These are phyloP conservation scores for Diaporthe sp. DNA, from an alignment of 2,329 filamentous ascomycete species.

Conservation along the genomic window DNA sequence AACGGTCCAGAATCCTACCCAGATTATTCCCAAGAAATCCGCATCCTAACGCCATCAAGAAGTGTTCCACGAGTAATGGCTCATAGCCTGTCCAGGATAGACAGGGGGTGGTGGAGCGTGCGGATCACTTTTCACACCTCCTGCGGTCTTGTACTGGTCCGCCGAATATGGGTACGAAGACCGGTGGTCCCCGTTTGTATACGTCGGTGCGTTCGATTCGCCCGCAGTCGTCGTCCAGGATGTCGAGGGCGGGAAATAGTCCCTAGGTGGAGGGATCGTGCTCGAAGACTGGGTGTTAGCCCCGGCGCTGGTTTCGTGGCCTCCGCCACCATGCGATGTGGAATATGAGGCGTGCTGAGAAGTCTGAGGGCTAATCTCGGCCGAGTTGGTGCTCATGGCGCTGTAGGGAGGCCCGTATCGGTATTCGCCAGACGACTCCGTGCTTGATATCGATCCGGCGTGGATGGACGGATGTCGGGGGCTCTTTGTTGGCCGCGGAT, in stretches of 20 bases:
- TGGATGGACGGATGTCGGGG: slow-evolving; percentile 70
- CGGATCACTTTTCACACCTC: slow-evolving; percentile 52
- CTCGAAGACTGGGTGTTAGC: slow-evolving; percentile 42
- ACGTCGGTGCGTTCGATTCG: slow-evolving; percentile 60
- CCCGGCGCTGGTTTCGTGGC: slow-evolving; percentile 35
- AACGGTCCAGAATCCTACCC: not conserved
- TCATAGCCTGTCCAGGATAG: slow-evolving; percentile 60
- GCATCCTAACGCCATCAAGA: slow-evolving; percentile 50
- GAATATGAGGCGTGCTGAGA: slow-evolving; percentile 45
- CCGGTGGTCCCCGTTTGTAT: slow-evolving; percentile 61
- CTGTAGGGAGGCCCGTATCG: slow-evolving; percentile 64
- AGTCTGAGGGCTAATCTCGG: slow-evolving; percentile 54
- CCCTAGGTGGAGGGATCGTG: slow-evolving; percentile 55
- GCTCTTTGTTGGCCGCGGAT: slow-evolving; percentile 69
- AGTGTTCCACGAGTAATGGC: slow-evolving; percentile 71
- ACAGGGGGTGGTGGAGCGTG: slow-evolving; percentile 56
- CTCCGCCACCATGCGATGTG: slow-evolving; percentile 34
- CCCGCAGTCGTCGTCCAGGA: slow-evolving; percentile 67
- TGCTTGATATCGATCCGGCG: slow-evolving; percentile 63
- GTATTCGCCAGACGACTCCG: slow-evolving; percentile 67
- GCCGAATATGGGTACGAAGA: slow-evolving; percentile 59
- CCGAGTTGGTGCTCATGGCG: slow-evolving; percentile 50
- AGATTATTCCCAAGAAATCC: not conserved
- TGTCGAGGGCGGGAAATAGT: slow-evolving; percentile 67
- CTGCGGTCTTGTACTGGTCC: slow-evolving; percentile 62